Percentiles rank a stretch among this genome's conserved stretches.
Conservation (phyloP, 1,284 basidiomycete species). For the Exsudoporus floridanus region DNA sequence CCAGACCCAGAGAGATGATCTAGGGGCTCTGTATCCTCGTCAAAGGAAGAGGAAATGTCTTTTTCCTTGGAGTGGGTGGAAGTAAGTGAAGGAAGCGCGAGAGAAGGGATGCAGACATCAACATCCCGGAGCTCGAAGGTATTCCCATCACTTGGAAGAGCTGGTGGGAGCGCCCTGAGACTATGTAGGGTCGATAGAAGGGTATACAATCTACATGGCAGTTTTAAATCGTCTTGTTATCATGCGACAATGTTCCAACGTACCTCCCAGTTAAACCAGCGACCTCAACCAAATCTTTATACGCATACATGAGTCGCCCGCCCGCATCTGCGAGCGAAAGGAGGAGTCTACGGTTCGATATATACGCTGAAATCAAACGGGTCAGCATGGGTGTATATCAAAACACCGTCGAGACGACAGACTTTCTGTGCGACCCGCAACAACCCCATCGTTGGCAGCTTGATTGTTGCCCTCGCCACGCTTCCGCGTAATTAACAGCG, state of each 20-base stretch:
- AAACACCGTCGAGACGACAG: conserved; percentile 22
- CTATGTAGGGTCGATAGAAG: conserved; percentile 85
- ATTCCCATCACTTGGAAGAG: conserved; percentile 31
- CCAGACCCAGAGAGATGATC: conserved; percentile 25
- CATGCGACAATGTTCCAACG: background rate
- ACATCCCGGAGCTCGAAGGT: conserved; percentile 66
- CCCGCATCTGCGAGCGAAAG: conserved; percentile 95
- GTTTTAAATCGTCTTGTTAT: background rate
- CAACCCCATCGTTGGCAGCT: conserved; percentile 32
- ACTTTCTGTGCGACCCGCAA: conserved; percentile 67
- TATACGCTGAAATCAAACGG: conserved; percentile 68
- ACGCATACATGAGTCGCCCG: conserved; percentile 88
- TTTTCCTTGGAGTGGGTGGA: conserved; percentile 6
- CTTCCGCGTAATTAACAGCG: conserved; percentile 66
- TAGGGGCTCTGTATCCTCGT: conserved; percentile 19
- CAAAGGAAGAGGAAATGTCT: background rate
- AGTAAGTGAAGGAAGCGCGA: background rate
- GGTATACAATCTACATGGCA: conserved; percentile 60
- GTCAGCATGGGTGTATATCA: background rate
- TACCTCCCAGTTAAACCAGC: conserved; percentile 85
- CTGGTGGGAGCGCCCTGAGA: conserved; percentile 51
- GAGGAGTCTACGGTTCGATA: conserved; percentile 90
- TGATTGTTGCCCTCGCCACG: conserved; percentile 5
- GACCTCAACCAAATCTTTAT: conserved; percentile 90
- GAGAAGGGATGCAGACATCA: conserved; percentile 69